A percentile compares a stretch with the other conserved stretches of the same genome.
Conservation (phyloP, 129 eudicot genomes). For the Lonicera japonica region DNA sequence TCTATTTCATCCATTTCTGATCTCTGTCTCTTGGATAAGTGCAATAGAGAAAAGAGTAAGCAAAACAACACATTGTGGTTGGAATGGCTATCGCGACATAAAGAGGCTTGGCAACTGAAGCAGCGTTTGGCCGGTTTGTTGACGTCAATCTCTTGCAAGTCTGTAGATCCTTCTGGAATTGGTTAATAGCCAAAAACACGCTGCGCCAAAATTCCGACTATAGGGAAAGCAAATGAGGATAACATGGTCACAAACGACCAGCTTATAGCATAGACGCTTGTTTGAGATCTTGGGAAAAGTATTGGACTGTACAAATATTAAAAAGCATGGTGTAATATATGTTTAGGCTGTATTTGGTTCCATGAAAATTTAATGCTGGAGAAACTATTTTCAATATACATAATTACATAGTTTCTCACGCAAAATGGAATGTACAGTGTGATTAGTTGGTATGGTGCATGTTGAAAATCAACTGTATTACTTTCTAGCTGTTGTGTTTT, state of each 20-base stretch:
- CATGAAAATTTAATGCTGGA: neutral
- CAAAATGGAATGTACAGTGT: neutral
- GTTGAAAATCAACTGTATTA: neutral
- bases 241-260: slow-evolving; percentile 35
- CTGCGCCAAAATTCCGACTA: slow-evolving; percentile 41
- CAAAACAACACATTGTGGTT: slow-evolving; percentile 28
- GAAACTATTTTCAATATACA: too few species aligned
- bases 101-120: slow-evolving; percentile 38
- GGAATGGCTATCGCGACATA: slow-evolving; percentile 42
- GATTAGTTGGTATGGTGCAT: neutral
- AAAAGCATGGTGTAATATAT: neutral
- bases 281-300: slow-evolving; percentile 45
- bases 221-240: slow-evolving; percentile 44
- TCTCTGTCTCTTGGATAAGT: slow-evolving; percentile 45
- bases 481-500: neutral
- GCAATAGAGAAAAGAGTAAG: slow-evolving; percentile 39
- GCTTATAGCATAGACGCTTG: slow-evolving; percentile 32
- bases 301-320: slow-evolving; percentile 33
- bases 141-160: slow-evolving; percentile 24
- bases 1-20: slow-evolving; percentile 21
- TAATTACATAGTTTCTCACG: too few species aligned
- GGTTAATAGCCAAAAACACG: slow-evolving; percentile 39
- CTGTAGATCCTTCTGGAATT: slow-evolving; percentile 18
- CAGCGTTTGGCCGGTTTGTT: slow-evolving; percentile 36
- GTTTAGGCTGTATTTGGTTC: neutral